Conservation (phyloP, 2,329 filamentous ascomycete species). For the Parastagonospora avenae region DNA sequence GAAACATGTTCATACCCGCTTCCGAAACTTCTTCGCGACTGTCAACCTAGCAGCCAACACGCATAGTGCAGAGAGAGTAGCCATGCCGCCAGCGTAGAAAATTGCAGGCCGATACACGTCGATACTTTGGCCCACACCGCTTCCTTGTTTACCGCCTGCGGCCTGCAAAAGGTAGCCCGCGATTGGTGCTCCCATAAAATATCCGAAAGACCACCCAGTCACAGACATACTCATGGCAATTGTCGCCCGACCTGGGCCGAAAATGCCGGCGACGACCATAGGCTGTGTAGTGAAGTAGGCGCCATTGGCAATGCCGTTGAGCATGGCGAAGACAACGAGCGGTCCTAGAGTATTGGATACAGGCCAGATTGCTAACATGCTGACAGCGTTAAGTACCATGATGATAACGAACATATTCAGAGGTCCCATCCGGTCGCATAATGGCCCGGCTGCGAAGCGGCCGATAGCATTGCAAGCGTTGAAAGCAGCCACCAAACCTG, state of each 20-base stretch:
- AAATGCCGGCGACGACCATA: conserved; percentile 35
- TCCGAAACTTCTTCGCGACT: conserved; percentile 22
- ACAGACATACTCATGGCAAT: conserved; percentile 37
- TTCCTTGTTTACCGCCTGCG: conserved; percentile 22
- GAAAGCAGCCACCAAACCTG: conserved; percentile 32
- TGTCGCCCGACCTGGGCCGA: conserved; percentile 32
- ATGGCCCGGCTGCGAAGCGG: conserved; percentile 29
- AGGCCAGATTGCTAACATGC: conserved; percentile 41
- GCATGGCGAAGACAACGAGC: conserved; percentile 30
- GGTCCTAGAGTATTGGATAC: conserved; percentile 30
- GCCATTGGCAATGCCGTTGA: conserved; percentile 39
- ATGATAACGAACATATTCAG: conserved; percentile 39
- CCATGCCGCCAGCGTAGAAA: conserved; percentile 36
- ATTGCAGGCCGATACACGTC: conserved; percentile 36
- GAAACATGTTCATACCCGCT: conserved; percentile 18
- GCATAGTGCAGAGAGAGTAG: conserved; percentile 24
- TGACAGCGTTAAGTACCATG: conserved; percentile 30
- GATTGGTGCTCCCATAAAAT: conserved; percentile 36
- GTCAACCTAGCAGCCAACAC: conserved; percentile 29
- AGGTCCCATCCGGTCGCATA: conserved; percentile 38
- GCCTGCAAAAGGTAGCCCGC: conserved; percentile 34
- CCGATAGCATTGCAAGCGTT: conserved; percentile 38
- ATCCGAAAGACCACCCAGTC: conserved; percentile 32
- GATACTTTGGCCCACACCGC: conserved; percentile 14
- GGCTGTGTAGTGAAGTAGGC: conserved; percentile 36